phyloP scores from a whole-genome alignment of 805 yeast species.

The Yamadazyma phyllophila region DNA sequence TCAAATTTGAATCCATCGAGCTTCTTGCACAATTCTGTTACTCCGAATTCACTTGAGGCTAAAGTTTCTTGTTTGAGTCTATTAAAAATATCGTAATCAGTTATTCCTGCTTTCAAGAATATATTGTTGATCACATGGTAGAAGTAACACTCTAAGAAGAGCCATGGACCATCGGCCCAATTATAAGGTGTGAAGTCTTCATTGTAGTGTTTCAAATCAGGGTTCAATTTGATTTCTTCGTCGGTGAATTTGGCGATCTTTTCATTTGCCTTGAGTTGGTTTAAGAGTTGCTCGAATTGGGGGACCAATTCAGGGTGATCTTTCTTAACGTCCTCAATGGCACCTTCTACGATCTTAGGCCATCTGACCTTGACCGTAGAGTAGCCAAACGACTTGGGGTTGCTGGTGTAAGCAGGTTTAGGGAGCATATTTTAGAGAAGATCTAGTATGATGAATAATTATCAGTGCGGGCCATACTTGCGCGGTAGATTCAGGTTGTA shows the following conservation, averaged over 20 bases:
- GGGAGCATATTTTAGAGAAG: conserved; percentile 30
- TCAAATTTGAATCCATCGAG: conserved; percentile 36
- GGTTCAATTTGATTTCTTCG: conserved; percentile 40
- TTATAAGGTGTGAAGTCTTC: conserved; percentile 37
- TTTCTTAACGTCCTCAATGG: conserved; percentile 31
- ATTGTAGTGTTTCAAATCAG: conserved; percentile 58
- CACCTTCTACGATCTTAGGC: conserved; percentile 76
- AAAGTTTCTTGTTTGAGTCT: conserved; percentile 72
- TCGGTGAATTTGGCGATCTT: conserved; percentile 27
- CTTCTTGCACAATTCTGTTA: conserved; percentile 73
- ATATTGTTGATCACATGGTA: conserved; percentile 61
- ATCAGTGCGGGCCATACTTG: no score
- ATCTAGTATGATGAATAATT: no score
- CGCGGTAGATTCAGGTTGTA: no score
- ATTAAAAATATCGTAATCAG: conserved; percentile 68
- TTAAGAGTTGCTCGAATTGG: conserved; percentile 42
- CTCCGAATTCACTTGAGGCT: conserved; percentile 70
- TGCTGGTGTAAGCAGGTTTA: conserved; percentile 58
- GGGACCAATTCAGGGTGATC: conserved; percentile 10
- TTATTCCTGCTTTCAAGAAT: conserved; percentile 27
- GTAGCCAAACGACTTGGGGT: conserved; percentile 76
- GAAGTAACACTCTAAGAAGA: conserved; percentile 78
- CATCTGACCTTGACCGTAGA: conserved; percentile 78
- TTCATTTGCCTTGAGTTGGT: conserved; percentile 32
- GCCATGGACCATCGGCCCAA: conserved; percentile 91